Evolutionary conservation across 148 eudicot species (phyloP).

Genomic region (Bassia scoparia): DNA sequence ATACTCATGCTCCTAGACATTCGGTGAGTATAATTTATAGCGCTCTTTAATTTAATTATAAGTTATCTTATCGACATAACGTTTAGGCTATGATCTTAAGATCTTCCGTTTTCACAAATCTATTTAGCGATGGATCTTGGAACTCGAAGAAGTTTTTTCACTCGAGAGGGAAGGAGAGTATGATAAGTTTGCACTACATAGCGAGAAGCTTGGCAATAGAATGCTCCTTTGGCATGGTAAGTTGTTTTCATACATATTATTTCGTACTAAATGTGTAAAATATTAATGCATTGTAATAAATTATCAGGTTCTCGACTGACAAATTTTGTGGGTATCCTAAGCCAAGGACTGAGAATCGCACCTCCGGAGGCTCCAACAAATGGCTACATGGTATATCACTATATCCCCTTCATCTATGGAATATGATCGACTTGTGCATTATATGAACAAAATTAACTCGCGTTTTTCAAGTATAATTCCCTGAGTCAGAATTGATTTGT

Average conservation of each 20-base stretch:
- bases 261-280: background rate
- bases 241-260: background rate
- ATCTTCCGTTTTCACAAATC: background rate
- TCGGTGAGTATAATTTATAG: conserved; percentile 43
- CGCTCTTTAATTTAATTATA: conserved; percentile 1
- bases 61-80: background rate
- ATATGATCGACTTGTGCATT: conserved; percentile 3
- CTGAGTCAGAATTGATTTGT: background rate
- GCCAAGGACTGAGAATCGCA: conserved; percentile 95
- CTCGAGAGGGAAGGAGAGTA: conserved; percentile 85
- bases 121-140: conserved; percentile 80
- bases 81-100: background rate
- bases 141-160: conserved; percentile 87
- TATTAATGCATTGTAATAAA: background rate
- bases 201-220: conserved; percentile 83
- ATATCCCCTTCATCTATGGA: background rate
- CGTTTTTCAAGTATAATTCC: background rate
- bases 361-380: conserved; percentile 99
- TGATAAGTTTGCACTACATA: conserved; percentile 66
- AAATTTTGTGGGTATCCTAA: conserved; percentile 94
- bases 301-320: conserved; percentile 90
- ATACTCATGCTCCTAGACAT: conserved; percentile 98
- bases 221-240: conserved; percentile 99
- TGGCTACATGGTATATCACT: conserved; percentile 82
- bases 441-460: background rate